Base-by-base conservation (phyloP, 768 basidiomycete genomes). In the Panellus pusillus region DNA sequence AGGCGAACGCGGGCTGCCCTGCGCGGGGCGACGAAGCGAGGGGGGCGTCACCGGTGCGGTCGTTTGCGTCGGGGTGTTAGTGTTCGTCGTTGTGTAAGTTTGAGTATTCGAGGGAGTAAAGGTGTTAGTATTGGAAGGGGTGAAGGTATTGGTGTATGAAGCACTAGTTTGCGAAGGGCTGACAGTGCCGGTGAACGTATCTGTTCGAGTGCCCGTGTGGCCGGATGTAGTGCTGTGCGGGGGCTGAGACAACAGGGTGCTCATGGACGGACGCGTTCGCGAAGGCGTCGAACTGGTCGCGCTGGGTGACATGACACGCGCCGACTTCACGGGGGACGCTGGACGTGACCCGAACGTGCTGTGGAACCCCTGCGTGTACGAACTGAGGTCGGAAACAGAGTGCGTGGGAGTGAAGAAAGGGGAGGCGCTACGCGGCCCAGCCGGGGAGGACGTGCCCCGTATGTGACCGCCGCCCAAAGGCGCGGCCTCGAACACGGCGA, bases 401-500 rank as follows among this genome's bases (percentile, higher is more conserved):
- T 66, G 55, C 64, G 61, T 8, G 62, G 70, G 20, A 64, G 71
- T 17, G 64, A 50, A 51, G 20, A 54, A 59, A n/a, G 58, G 58
- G 11, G 52, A 47, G 0, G 54, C 48, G 31, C 44, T 46, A 36
- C 69, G 67, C 38, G 70, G 32, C 32, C 32, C 71, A 3, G 72
- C 74, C 2, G 81, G 81, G 36, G 76, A 70, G 4, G 88, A 88
- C 0, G 80, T 65, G 0, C 78, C 72, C 29, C 87, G 77, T 7
- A 77, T 67, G 61, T 86, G 86, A 14, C 74, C 70, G 8, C 79
- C 72, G 52, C 74, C 42, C 1, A 41, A 49, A 4, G 55, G 57
- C 12, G 73, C 76, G 54, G 79, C 77, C 57, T 85, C 90, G 54
- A 91, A 92, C 27, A 86, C 81, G 0, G 89, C 88, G 36, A 88